Evolutionary conservation across 2,329 filamentous ascomycete species (phyloP), one percentile per base, ranked within the genome.

Genomic region (Chrysoporthe deuterocubensis): DNA sequence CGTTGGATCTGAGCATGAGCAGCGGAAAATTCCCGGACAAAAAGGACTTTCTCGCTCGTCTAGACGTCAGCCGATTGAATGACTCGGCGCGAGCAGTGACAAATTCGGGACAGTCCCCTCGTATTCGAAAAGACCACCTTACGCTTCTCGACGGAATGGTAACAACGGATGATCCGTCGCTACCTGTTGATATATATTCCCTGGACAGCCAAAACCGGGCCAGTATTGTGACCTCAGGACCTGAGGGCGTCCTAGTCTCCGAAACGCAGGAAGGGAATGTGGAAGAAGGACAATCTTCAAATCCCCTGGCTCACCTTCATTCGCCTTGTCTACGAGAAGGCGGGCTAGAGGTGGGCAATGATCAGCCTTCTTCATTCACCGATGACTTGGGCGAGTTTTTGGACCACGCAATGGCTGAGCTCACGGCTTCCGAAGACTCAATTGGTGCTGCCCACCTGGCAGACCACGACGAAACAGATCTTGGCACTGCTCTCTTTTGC

Each of bases 1-100:
- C 80, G 2, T 78, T 83, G 74, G 80, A 82, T 60, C 74, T 82
- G 40, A 80, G 79, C 26, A 76, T 83, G n/a, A 81, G 79, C 69
- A 81, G 81, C 65, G 79, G 80, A 1, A 75, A 79, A 0, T 68
- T 82, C 0, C 79, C 78, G 0, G 78, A 79, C 52, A 80, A 82
- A 60, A 76, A 78, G 0, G 80, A 82, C 66, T 81, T 82, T 61
- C 80, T 80, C 1, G 77, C 77, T 13, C 79, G 76, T 40, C 73
- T 82, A 2, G 61, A 54, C 5, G 57, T n/a, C 7, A 14, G 3
- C 57, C 11, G 21, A 18, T 7, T 43, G 57, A 40, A 40, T 11
- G n/a, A 40, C n/a, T 60, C 57, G 34, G 32, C 34, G 13, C 50
- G 14, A n/a, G 37, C 44, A 4, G 21, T 52, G 32, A 18, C 43